phyloP scores from a whole-genome alignment of 176 grass and related monocot species.

The Ensete ventricosum region DNA sequence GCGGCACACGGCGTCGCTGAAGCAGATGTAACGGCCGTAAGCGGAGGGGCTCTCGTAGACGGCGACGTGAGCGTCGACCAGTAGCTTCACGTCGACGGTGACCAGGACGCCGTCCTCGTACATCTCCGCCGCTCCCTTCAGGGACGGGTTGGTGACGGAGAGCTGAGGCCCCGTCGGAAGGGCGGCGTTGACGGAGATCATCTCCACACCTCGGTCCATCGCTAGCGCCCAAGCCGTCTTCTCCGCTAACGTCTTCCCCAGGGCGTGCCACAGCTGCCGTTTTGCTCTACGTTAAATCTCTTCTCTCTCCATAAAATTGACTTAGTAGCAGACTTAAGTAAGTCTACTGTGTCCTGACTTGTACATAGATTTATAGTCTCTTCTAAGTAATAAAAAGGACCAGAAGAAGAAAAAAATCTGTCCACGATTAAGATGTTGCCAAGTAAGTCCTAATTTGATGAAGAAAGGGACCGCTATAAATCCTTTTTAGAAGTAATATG shows the following conservation, averaged over 20 bases:
- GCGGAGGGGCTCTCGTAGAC: constrained; percentile 65
- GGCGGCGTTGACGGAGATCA: constrained; percentile 82
- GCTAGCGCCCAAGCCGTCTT: constrained; percentile 96
- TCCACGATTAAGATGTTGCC: too few relatives aligned
- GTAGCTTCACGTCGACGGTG: constrained; percentile 63
- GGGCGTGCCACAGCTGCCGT: constrained; percentile 71
- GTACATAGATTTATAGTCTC: too few relatives aligned
- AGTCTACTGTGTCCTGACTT: too few relatives aligned
- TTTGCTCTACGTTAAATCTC: too few relatives aligned
- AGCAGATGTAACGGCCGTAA: constrained; percentile 83
- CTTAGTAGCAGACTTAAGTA: too few relatives aligned
- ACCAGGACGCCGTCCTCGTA: constrained; percentile 73
- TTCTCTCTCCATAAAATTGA: too few relatives aligned
- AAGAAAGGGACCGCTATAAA: too few relatives aligned
- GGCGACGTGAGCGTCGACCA: constrained; percentile 69
- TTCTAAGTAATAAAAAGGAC: too few relatives aligned
- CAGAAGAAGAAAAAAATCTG: too few relatives aligned
- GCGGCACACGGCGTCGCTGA: constrained; percentile 51
- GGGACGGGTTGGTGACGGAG: constrained; percentile 40
- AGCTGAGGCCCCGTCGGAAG: constrained; percentile 29
- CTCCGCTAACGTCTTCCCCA: constrained; percentile 83
- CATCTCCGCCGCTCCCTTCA: constrained; percentile 80
- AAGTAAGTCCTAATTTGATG: too few relatives aligned
- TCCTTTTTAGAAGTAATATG: too few relatives aligned
- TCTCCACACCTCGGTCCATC: constrained; percentile 87